A percentile compares a stretch with the other conserved stretches of the same genome.
phyloP scores from a whole-genome alignment of 345 rosid species.

The Lepidium africanum region DNA sequence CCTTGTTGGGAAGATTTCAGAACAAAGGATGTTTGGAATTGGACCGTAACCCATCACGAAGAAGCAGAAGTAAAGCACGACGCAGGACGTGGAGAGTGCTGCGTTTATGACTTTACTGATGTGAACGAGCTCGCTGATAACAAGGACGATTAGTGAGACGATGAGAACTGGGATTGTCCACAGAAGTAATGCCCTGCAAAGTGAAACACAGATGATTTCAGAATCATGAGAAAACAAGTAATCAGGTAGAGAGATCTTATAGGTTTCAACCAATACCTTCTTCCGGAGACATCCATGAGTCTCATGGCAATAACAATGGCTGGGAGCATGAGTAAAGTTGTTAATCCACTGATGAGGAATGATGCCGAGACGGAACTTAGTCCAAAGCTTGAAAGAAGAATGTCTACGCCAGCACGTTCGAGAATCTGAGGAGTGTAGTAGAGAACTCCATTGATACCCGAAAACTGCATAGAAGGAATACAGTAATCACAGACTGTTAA shows the following conservation, averaged over 20 bases:
- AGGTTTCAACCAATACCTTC: conserved; percentile 46
- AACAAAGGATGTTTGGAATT: conserved; percentile 89
- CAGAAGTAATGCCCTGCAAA: conserved; percentile 69
- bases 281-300: conserved; percentile 89
- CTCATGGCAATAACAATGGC: conserved; percentile 86
- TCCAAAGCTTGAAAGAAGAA: conserved; percentile 72
- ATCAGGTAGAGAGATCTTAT: neutral
- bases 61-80: conserved; percentile 79
- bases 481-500: neutral
- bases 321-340: conserved; percentile 91
- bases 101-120: conserved; percentile 54
- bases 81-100: conserved; percentile 68
- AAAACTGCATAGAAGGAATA: conserved; percentile 45
- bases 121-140: conserved; percentile 44
- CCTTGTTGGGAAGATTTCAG: conserved; percentile 96
- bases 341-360: conserved; percentile 82
- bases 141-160: conserved; percentile 53
- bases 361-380: conserved; percentile 73
- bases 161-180: conserved; percentile 79
- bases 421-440: conserved; percentile 99
- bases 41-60: conserved; percentile 87
- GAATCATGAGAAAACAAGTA: conserved; percentile 6
- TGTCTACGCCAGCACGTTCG: conserved; percentile 82
- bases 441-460: conserved; percentile 93
- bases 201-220: neutral